phyloP scores from a whole-genome alignment of 768 basidiomycete genomes.

The Chalciporus piperatus region DNA sequence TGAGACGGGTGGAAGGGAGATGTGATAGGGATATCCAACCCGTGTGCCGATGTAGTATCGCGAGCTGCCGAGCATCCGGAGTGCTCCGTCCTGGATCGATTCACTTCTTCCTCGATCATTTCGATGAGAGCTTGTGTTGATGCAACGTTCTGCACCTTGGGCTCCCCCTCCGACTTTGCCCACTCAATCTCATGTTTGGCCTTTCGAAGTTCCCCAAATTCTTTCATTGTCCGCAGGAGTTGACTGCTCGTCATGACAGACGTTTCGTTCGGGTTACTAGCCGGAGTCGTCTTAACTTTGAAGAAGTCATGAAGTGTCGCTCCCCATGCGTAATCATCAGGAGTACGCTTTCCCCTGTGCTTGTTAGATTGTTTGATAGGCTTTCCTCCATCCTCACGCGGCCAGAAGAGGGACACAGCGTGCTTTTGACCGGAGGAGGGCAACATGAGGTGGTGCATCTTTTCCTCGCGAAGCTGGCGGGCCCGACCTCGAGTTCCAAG shows the following conservation, averaged over 20 bases:
- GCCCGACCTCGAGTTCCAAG: neutral
- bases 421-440: neutral
- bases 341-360: conserved; percentile 15
- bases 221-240: conserved; percentile 10
- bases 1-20: conserved; percentile 32
- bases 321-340: conserved; percentile 25
- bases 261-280: fast-evolving
- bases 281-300: conserved; percentile 6
- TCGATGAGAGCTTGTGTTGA: conserved; percentile 17
- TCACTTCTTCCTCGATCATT: conserved; percentile 3
- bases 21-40: conserved; percentile 8
- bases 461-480: neutral
- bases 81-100: neutral
- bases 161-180: conserved; percentile 22
- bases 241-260: conserved; percentile 20
- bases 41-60: too few relatives aligned
- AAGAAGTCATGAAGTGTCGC: conserved; percentile 29
- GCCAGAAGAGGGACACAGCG: neutral
- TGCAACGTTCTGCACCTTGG: conserved; percentile 15
- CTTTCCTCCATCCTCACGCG: neutral
- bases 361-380: neutral
- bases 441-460: neutral
- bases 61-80: neutral
- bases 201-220: conserved; percentile 13
- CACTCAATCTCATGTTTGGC: conserved; percentile 20